Base-by-base conservation (phyloP, 2,329 filamentous ascomycete genomes). In the Bisporella sp. region DNA sequence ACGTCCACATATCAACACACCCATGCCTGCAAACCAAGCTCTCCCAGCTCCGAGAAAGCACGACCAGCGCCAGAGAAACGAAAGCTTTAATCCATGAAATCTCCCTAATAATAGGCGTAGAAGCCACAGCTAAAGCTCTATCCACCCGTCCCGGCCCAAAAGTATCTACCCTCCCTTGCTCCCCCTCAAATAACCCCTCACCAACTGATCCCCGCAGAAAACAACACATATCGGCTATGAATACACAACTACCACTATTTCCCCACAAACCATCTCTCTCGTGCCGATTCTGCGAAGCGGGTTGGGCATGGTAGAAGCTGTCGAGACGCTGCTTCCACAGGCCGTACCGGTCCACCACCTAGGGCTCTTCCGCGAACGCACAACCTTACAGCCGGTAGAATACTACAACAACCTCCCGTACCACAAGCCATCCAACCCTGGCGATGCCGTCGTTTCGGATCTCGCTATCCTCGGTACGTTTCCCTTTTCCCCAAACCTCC, bases 391-490 rank as follows among this genome's bases (percentile, higher is more conserved):
- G 62, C 89, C 91, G 3, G 91, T 96, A 52, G 91, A 96, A 71
- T 96, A 96, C 78, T 96, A 96, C 79, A 96, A 96, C 76, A 96
- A 96, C 70, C 83, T 96, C 21, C 90, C 90, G 35, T 85, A 88
- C 70, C 85, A 89, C 70, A 66, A 69, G 33, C 64, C 70, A 46
- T 62, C 71, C 41, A 54, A 59, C 37, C 60, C 66, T 41, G 71
- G 71, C 42, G 74, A 70, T 45, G 54, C 65, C 5, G 56, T 58
- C 7, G 63, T 62, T 28, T 69, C 79, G 1, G 75, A 79, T 28
- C 75, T 96, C 9, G 90, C 91, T 52, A 87, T 96, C 64, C 74
- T 97, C 49, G 35, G 35, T 29, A n/a, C 2, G 41, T 8, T 21
- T 43, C 21, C 4, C 41, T 2, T 43, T 42, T 28, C 40, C 8